Conservation (phyloP, 441 rosid genomes). For the Omphalea diandra region DNA sequence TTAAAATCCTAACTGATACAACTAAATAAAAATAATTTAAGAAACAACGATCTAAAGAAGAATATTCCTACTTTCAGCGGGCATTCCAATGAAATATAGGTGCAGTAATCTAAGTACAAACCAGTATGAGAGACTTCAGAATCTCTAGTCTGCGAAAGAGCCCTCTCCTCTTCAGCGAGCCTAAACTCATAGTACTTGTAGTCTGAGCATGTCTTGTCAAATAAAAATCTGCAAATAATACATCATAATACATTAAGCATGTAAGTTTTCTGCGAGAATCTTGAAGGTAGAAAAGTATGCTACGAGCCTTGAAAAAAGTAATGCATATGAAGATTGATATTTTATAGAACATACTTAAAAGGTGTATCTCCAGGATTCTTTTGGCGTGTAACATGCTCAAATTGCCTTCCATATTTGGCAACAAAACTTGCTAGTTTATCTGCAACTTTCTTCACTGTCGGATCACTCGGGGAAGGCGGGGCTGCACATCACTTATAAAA, state of each 20-base stretch:
- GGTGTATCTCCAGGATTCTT: conserved; percentile 97
- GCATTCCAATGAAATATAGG: neutral
- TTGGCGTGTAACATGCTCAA: conserved; percentile 86
- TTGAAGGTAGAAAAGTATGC: conserved; percentile 5
- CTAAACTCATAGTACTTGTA: conserved; percentile 77
- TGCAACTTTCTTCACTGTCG: conserved; percentile 93
- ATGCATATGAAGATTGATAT: conserved; percentile 4
- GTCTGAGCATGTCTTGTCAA: conserved; percentile 72
- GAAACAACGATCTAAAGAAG: neutral
- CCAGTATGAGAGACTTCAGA: conserved; percentile 46
- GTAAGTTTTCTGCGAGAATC: neutral
- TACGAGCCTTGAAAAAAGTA: neutral
- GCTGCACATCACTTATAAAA: conserved; percentile 99
- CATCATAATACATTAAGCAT: conserved; percentile 13
- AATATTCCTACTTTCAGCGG: neutral
- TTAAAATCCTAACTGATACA: no score
- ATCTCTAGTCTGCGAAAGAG: conserved; percentile 48
- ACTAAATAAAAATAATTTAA: no score
- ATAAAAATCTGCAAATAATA: conserved; percentile 61
- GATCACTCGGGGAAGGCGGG: conserved; percentile 81
- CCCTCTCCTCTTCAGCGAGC: conserved; percentile 81
- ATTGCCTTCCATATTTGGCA: conserved; percentile 95
- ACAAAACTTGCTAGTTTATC: conserved; percentile 97
- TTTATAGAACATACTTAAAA: conserved; percentile 61
- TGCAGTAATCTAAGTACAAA: conserved; percentile 29